phyloP scores from a whole-genome alignment of 768 basidiomycete species.

The Leucocoprinus leucothites region DNA sequence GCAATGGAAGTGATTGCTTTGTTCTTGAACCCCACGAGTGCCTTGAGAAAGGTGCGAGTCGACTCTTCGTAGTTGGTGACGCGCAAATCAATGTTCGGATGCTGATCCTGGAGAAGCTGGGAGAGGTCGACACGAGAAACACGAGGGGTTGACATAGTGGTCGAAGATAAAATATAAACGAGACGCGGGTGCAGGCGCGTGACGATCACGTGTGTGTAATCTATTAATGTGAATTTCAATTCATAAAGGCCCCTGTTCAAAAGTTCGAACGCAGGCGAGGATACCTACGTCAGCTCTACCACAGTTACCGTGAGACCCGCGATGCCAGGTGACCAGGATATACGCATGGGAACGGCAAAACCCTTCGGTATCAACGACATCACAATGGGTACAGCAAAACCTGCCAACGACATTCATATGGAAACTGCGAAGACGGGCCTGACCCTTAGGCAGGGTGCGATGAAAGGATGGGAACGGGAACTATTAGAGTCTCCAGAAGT shows the following conservation, averaged over 20 bases:
- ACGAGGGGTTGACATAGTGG: slow-evolving; percentile 24
- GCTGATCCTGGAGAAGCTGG: slow-evolving; percentile 48
- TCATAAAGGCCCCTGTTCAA: background rate
- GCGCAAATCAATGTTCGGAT: slow-evolving; percentile 63
- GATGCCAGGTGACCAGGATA: slow-evolving; percentile 29
- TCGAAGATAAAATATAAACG: background rate
- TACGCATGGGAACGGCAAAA: slow-evolving; percentile 81
- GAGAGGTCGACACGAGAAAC: slow-evolving; percentile 61
- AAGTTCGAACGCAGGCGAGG: no score
- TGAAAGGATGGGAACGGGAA: slow-evolving; percentile 83
- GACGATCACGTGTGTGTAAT: slow-evolving; percentile 4
- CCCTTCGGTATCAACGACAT: slow-evolving; percentile 42
- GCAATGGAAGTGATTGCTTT: slow-evolving; percentile 68
- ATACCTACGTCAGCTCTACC: no score
- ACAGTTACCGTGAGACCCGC: background rate
- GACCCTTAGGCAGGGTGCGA: slow-evolving; percentile 54
- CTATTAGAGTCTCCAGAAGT: slow-evolving; percentile 84
- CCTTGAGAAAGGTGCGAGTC: slow-evolving; percentile 69
- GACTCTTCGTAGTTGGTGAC: slow-evolving; percentile 61
- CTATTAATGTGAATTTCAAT: no score
- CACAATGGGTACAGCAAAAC: slow-evolving; percentile 64
- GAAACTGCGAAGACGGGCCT: slow-evolving; percentile 54
- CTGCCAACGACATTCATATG: slow-evolving; percentile 60
- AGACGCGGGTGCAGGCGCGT: background rate
- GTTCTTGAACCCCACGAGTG: slow-evolving; percentile 70